Percentiles rank a stretch among this genome's conserved stretches.
Evolutionary conservation across 371 early-diverging fungal genomes (phyloP).

Genomic region (Circinella umbellata): DNA sequence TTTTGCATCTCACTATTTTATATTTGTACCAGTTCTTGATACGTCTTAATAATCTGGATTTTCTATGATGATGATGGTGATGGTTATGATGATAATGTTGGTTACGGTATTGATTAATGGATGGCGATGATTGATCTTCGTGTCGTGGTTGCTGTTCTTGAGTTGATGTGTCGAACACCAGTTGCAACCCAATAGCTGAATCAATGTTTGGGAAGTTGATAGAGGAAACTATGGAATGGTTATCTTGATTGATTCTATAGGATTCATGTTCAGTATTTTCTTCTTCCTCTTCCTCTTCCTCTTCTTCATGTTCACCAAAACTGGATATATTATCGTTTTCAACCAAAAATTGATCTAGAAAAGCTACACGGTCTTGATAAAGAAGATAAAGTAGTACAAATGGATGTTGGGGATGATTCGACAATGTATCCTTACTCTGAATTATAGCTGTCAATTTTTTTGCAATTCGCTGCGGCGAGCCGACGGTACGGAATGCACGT

Average conservation of each 20-base stretch:
- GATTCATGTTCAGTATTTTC: too few relatives aligned
- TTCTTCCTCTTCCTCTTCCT: background rate
- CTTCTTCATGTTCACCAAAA: conserved; percentile 1
- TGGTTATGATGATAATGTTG: background rate
- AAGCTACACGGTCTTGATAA: background rate
- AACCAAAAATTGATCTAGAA: background rate
- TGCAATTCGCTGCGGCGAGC: background rate
- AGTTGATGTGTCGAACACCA: background rate
- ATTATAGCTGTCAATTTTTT: background rate
- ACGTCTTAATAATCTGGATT: background rate
- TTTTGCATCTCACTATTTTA: conserved; percentile 3
- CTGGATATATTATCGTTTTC: background rate
- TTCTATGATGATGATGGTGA: background rate
- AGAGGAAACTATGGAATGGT: background rate
- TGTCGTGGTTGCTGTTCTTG: background rate
- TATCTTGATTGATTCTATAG: background rate
- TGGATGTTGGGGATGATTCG: background rate
- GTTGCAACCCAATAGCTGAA: background rate
- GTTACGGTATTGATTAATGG: background rate
- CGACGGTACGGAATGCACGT: background rate
- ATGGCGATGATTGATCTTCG: background rate
- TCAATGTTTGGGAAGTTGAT: background rate
- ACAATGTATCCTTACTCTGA: background rate
- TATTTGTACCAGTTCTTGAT: conserved; percentile 1
- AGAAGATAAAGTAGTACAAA: background rate